Conservation (phyloP, 208 protist species). For the Trypanosoma melophagium region DNA sequence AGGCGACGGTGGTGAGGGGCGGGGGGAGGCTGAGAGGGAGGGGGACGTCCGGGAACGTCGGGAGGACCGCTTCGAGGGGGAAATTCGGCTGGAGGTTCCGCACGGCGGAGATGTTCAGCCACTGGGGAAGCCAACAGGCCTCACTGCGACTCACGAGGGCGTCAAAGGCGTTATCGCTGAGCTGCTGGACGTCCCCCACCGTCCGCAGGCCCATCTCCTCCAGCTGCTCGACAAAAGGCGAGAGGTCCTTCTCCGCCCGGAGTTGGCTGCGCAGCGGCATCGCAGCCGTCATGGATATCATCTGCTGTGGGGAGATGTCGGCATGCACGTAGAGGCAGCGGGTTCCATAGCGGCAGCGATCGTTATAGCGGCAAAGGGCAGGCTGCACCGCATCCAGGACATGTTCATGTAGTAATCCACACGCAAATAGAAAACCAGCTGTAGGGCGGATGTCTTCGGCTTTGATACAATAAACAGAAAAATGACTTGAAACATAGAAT, state of each 20-base stretch:
- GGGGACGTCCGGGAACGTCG: constrained; percentile 63
- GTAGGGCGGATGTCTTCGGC: constrained; percentile 51
- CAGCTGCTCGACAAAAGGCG: constrained; percentile 55
- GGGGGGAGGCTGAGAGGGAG: constrained; percentile 35
- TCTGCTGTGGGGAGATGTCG: constrained; percentile 26
- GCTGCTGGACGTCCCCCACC: constrained; percentile 80
- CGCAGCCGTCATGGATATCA: constrained; percentile 28
- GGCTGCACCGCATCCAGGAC: constrained; percentile 68
- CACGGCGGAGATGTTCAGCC: constrained; percentile 51
- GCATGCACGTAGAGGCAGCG: constrained; percentile 83
- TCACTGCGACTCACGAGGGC: constrained; percentile 44
- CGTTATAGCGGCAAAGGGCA: constrained; percentile 75
- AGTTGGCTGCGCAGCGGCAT: constrained; percentile 21
- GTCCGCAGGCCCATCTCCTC: constrained; percentile 50
- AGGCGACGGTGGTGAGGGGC: constrained; percentile 45
- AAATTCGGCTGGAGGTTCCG: constrained; percentile 65
- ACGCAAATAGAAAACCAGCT: constrained; percentile 75
- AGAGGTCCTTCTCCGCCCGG: constrained; percentile 15
- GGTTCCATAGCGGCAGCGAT: constrained; percentile 54
- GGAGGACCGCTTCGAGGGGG: constrained; percentile 44
- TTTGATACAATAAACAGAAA: constrained; percentile 17
- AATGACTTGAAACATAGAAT: constrained; percentile 20
- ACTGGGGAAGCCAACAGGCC: constrained; percentile 42
- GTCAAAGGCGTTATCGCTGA: constrained; percentile 73
- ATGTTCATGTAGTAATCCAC: constrained; percentile 53